phyloP scores from a whole-genome alignment of 352 stramenopile genomes.

The Thalassiosira ordinaria region DNA sequence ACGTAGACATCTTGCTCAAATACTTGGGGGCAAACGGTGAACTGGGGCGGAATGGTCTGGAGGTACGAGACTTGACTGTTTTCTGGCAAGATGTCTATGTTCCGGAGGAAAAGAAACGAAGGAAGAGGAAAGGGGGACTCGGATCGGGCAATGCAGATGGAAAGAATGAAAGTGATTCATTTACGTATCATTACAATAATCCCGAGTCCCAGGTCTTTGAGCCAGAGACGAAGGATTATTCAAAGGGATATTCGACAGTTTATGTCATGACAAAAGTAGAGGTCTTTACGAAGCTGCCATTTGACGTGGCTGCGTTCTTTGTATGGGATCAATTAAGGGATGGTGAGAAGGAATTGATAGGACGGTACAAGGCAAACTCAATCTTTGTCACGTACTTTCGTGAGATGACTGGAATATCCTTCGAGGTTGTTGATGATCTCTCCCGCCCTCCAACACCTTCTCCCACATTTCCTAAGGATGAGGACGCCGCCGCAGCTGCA shows the following conservation, averaged over 20 bases:
- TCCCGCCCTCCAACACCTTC: conserved; percentile 11
- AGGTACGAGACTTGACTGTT: background rate
- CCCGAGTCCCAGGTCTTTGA: too few relatives aligned
- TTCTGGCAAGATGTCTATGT: conserved; percentile 29
- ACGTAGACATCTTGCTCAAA: conserved; percentile 8
- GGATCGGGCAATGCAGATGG: background rate
- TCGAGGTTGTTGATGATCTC: conserved; percentile 22
- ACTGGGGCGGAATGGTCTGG: conserved; percentile 7
- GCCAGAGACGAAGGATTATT: too few relatives aligned
- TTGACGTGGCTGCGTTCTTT: conserved; percentile 33
- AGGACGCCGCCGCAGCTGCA: background rate
- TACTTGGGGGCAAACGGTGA: conserved; percentile 13
- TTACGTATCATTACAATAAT: conserved; percentile 31
- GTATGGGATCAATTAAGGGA: conserved; percentile 28
- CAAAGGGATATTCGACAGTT: conserved; percentile 4
- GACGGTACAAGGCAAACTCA: conserved; percentile 9
- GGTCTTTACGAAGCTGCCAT: conserved; percentile 9
- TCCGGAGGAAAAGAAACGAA: conserved; percentile 10
- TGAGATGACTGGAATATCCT: conserved; percentile 2
- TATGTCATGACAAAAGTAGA: conserved; percentile 30
- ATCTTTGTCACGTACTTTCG: conserved; percentile 40
- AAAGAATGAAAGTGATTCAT: background rate
- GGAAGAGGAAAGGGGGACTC: background rate
- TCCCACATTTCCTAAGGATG: conserved; percentile 12
- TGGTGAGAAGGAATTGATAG: conserved; percentile 4